Conservation (phyloP, 2,329 filamentous ascomycete species). For the Xylariaceae sp. region DNA sequence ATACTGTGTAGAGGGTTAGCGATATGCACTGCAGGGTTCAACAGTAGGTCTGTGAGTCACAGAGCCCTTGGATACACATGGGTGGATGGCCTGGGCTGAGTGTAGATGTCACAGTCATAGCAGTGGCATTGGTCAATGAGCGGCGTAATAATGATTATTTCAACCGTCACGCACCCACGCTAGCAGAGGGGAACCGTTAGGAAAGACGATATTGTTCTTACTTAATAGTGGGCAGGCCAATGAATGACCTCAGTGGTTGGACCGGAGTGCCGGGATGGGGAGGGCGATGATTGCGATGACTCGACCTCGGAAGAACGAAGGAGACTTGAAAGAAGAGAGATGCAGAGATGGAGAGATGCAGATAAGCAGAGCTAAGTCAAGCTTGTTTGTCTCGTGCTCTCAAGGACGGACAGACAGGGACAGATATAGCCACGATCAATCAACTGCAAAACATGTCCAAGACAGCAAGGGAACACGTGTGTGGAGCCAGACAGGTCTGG, state of each 20-base stretch:
- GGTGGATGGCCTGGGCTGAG: slow-evolving; percentile 25
- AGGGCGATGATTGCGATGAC: slow-evolving; percentile 9
- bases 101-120: slow-evolving; percentile 24
- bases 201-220: neutral
- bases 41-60: slow-evolving; percentile 31
- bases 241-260: slow-evolving; percentile 16
- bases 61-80: slow-evolving; percentile 26
- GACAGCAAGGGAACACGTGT: slow-evolving; percentile 12
- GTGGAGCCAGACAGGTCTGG: neutral
- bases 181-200: neutral
- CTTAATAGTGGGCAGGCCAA: neutral
- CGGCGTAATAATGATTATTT: slow-evolving; percentile 5
- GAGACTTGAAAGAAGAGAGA: slow-evolving; percentile 6
- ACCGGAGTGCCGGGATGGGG: slow-evolving; percentile 3
- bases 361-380: neutral
- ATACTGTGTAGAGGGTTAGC: slow-evolving; percentile 31
- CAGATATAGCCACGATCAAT: slow-evolving; percentile 19
- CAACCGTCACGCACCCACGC: neutral
- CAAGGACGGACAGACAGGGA: slow-evolving; percentile 10
- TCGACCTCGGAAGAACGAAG: slow-evolving; percentile 17
- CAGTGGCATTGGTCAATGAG: slow-evolving; percentile 28
- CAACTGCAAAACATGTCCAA: slow-evolving; percentile 14
- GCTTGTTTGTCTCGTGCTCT: slow-evolving; percentile 8
- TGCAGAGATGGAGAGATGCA: neutral
- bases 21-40: slow-evolving; percentile 28